phyloP scores from a whole-genome alignment of 2,329 filamentous ascomycete species.

The Aulographum hederae region DNA sequence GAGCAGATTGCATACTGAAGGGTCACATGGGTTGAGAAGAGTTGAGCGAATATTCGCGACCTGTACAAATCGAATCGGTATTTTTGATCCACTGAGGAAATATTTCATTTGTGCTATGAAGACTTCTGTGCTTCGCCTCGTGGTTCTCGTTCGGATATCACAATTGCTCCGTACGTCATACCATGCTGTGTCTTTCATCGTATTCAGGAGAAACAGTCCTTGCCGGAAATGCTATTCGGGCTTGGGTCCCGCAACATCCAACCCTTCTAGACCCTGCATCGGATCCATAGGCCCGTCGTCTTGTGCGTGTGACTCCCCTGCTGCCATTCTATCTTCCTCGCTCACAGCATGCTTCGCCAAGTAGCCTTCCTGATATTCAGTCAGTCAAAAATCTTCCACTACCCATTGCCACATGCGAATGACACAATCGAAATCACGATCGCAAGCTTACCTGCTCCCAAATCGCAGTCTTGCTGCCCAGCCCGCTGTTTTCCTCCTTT shows the following conservation, averaged over 20 bases:
- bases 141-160: no score
- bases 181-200: no score
- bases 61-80: no score
- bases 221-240: constrained; percentile 38
- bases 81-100: no score
- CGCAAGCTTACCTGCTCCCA: constrained; percentile 75
- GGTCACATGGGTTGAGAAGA: constrained; percentile 7
- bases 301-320: constrained; percentile 32
- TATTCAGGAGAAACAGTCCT: no score
- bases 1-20: no score
- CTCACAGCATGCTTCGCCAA: constrained; percentile 71
- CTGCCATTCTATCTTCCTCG: constrained; percentile 54
- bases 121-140: no score
- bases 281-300: constrained; percentile 51
- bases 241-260: constrained; percentile 88
- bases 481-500: constrained; percentile 69
- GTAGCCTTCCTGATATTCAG: constrained; percentile 60
- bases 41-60: constrained; percentile 7
- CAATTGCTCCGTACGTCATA: no score
- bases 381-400: no score
- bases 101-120: no score
- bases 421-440: constrained; percentile 1
- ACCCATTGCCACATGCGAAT: constrained; percentile 1
- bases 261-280: constrained; percentile 86
- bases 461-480: constrained; percentile 83